Conservation (phyloP, 108 stramenopile species). For the Schizochytrium sp. region DNA sequence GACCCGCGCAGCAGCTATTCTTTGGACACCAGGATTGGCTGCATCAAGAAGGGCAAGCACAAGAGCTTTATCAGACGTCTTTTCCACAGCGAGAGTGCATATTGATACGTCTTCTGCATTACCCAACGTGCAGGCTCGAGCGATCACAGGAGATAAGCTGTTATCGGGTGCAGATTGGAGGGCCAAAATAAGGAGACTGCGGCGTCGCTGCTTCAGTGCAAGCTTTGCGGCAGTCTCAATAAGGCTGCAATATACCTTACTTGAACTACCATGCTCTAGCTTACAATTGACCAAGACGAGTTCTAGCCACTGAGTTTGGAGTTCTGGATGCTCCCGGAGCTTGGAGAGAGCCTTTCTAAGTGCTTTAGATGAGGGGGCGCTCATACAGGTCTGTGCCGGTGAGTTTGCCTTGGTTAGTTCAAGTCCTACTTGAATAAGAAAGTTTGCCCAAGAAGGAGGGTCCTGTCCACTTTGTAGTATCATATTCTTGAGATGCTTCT, state of each 20-base stretch:
- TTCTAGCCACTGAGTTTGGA: not conserved
- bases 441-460: not conserved
- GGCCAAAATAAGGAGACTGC: not conserved
- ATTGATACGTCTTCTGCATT: conserved; percentile 16
- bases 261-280: not conserved
- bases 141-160: not conserved
- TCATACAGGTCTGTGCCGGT: not conserved
- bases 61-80: not conserved
- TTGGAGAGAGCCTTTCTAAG: not conserved
- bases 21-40: not conserved
- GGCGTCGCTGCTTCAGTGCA: not conserved
- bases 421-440: not conserved
- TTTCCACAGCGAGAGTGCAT: not conserved
- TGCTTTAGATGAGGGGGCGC: not conserved
- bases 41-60: not conserved
- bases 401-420: not conserved
- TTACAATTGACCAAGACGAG: not conserved
- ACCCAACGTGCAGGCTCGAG: not conserved
- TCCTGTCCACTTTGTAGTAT: not conserved
- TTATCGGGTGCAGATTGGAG: not conserved
- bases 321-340: not conserved
- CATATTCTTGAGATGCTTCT: not conserved
- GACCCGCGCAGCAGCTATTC: not conserved
- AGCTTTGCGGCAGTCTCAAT: not conserved
- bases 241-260: not conserved